Base-by-base conservation (phyloP, 176 grass and related monocot genomes). In the Rhynchospora pubera region DNA sequence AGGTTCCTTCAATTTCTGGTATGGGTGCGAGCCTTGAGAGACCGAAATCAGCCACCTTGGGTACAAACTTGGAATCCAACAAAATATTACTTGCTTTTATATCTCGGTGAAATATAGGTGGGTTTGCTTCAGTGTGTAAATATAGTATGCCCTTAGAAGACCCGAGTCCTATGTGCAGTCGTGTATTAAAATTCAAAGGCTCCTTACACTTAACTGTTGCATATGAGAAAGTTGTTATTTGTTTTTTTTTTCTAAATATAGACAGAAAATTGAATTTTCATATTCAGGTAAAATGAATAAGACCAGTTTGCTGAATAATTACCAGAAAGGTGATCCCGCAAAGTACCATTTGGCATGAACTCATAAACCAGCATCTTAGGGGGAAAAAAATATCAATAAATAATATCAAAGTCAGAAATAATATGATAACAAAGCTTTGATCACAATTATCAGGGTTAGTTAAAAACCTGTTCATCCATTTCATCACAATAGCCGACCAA, bases 61-160 rank as follows among this genome's bases (percentile, higher is more conserved):
- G 89, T 57, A 88, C 77, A 76, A 99, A 99, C 28, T 95, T 99
- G 16, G 44, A 84, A 61, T 99, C 92, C 82, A 99, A 44, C 60
- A 99, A 77, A 80, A 99, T 99, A 76, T 99, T 99, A 81, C 90
- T 99, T 81, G 96, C 89, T 84, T 99, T 99, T 55, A 99, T 89
- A 62, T 99, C 96, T 79, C 96, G 92, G 39, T 99, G 96, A 83
- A 89, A 95, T 88, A 99, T 95, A 21, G 96, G 96, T 78, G 92
- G 96, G 83, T 99, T 51, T 80, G 96, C 96, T 73, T 99, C 96
- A 7, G 85, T 94, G 46, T 99, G 96, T 42, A 99, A 79, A 85
- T 95, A 99, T 32, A 99, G 84, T 63, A 95, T 95, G 62, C 96
- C 92, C 77, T 92, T 94, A 21, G 96, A 82, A 83, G 96, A 87